Evolutionary conservation across 2,329 filamentous ascomycete species (phyloP), one percentile per base, ranked within the genome.

Genomic region (Fusarium sp.): DNA sequence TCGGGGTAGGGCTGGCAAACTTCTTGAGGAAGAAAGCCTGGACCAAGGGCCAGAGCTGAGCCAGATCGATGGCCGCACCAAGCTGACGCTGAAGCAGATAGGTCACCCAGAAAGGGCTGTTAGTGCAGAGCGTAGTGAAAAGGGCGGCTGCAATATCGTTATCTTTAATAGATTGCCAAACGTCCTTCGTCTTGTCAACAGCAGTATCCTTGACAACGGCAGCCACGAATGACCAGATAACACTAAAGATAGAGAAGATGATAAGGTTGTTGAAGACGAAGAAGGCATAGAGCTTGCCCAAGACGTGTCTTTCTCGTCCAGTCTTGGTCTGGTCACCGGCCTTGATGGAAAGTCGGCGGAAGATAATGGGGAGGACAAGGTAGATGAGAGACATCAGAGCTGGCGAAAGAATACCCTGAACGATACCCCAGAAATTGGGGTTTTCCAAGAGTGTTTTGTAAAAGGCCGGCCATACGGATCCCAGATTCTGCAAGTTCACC

Each of bases 211-310:
- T 77, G 47, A 95, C 83, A 39, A 97, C 89, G 6, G 84, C 84
- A 1, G 90, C 82, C 9, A 94, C 84, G 74, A 95, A 94, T 2
- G 85, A 84, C 90, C 94, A 98, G 15, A 94, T 82, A 2, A 93
- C 90, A 46, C 93, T 94, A 80, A 98, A 98, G 13, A 97, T 85
- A 11, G 95, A 98, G 81, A 98, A 98, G 62, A 98, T 91, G 71
- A 99, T 85, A 59, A 99, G 82, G 77, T 98, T 98, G 87, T 99
- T 99, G 86, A 99, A 94, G 55, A 98, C 89, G 81, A 99, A 99
- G 83, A 99, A 99, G 16, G 93, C 88, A 81, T 97, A 99, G 3
- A 99, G 87, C 80, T 97, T 97, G 68, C 90, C 91, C 63, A 96
- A 87, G 55, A 99, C 96, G 79, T 98, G 95, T 31, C 94, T 88